phyloP scores from a whole-genome alignment of 208 protist species.

The Trypanosomatidae sp. region DNA sequence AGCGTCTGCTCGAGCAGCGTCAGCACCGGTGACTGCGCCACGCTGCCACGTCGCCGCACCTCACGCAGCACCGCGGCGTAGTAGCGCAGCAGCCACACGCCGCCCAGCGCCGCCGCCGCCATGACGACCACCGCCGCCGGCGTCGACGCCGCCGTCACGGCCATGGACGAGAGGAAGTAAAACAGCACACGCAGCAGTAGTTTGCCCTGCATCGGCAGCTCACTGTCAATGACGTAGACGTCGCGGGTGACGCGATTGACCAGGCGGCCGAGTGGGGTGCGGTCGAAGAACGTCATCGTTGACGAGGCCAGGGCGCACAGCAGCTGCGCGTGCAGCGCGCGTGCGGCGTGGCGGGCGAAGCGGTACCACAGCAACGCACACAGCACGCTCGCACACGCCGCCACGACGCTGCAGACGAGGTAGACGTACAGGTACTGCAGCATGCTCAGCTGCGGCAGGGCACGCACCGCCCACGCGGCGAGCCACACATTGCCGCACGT shows the following conservation, averaged over 20 bases:
- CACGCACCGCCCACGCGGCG: slow-evolving; percentile 29
- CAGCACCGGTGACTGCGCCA: slow-evolving; percentile 88
- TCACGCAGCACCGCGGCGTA: slow-evolving; percentile 77
- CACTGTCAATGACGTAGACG: slow-evolving; percentile 57
- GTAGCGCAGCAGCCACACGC: slow-evolving; percentile 79
- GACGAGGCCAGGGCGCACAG: slow-evolving; percentile 20
- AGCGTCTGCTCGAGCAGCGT: slow-evolving; percentile 86
- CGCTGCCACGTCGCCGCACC: slow-evolving; percentile 73
- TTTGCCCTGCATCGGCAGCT: slow-evolving; percentile 20
- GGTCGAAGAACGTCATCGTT: slow-evolving; percentile 39
- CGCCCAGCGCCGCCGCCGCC: slow-evolving; percentile 13
- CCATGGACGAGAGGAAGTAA: slow-evolving; percentile 7
- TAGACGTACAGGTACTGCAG: slow-evolving; percentile 10
- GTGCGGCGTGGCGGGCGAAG: slow-evolving; percentile 14
- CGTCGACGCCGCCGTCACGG: slow-evolving; percentile 4
- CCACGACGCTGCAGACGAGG: not conserved
- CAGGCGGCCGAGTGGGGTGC: slow-evolving; percentile 37
- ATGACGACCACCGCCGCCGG: slow-evolving; percentile 18
- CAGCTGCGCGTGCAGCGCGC: slow-evolving; percentile 31
- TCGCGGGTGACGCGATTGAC: slow-evolving; percentile 79
- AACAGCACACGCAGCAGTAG: slow-evolving; percentile 19
- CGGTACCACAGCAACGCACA: slow-evolving; percentile 7
- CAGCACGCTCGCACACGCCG: slow-evolving; percentile 1
- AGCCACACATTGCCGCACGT: slow-evolving; percentile 24
- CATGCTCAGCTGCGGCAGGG: slow-evolving; percentile 7